Percentiles rank a stretch among this genome's conserved stretches.
Evolutionary conservation across 352 stramenopile species (phyloP).

Genomic region (Phytopythium chamaehyphon): DNA sequence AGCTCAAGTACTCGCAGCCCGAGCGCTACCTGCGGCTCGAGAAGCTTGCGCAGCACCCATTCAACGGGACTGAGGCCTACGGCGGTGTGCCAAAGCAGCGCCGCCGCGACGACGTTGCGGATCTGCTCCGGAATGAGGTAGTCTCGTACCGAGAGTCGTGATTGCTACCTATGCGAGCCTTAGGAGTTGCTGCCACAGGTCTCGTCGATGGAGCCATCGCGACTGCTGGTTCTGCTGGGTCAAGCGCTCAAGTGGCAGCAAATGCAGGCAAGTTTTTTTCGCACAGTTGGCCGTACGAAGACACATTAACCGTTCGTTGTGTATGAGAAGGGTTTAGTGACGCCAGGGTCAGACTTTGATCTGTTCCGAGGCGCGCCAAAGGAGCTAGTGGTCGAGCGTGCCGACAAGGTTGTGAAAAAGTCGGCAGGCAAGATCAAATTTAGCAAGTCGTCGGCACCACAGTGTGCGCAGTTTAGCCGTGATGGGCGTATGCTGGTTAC

Average conservation of each 20-base stretch:
- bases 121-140: conserved; percentile 71
- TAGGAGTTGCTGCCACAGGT: conserved; percentile 10
- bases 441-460: conserved; percentile 72
- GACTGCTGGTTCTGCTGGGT: conserved; percentile 82
- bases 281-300: not conserved
- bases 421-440: conserved; percentile 88
- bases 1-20: conserved; percentile 43
- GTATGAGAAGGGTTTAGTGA: conserved; percentile 44
- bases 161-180: not conserved
- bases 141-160: no score
- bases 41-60: conserved; percentile 61
- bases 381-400: conserved; percentile 43
- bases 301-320: not conserved
- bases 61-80: conserved; percentile 76
- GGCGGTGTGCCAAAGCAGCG: conserved; percentile 66
- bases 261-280: conserved; percentile 30
- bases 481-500: conserved; percentile 90
- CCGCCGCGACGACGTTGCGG: conserved; percentile 71
- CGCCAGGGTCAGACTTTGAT: conserved; percentile 67
- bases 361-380: conserved; percentile 73
- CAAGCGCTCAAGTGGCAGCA: conserved; percentile 92
- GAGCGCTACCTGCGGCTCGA: conserved; percentile 71
- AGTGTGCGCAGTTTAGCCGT: conserved; percentile 85
- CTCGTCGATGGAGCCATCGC: conserved; percentile 75
- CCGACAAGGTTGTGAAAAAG: conserved; percentile 63